Evolutionary conservation across 495 filamentous ascomycete species (phyloP), one percentile per base, ranked within the genome.

Genomic region (Geoglossum glabrum): DNA sequence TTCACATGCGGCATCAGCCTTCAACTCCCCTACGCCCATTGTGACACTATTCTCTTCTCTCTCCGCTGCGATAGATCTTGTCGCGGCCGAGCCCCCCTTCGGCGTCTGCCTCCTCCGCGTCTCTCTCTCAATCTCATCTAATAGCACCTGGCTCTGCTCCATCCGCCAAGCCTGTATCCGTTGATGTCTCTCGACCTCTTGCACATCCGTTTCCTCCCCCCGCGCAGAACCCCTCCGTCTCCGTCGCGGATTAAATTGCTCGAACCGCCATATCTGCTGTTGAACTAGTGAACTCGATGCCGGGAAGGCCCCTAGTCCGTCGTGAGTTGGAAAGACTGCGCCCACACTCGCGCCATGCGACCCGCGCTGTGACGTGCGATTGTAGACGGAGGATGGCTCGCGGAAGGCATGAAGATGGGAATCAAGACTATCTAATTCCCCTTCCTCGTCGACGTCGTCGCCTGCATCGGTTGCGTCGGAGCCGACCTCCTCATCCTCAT

Each of bases 131-230:
- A 98, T 89, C 67, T 95, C 86, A 51, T 95, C 85, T 31, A 97
- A 67, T 45, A 98, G 70, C 19, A 83, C 78, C 60, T 76, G 76
- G 63, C 87, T 95, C 67, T 97, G 93, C 64, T 97, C 92, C 64
- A 92, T 70, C 60, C 90, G 76, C 92, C 92, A 98, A 46, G 79
- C 74, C 68, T 96, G 87, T 70, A 98, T 94, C 61, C 90, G 75
- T 62, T 80, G 76, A 64, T 81, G 84, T 54, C 84, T 80, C 49
- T 95, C 86, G 13, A 74, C 68, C 50, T 74, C 74, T 60, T 84
- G 79, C 40, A 79, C 77, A 26, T 85, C 64, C 38, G 79, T 80
- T 64, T 89, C 85, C 28, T 81, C 62, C 43, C 79, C 72, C 54
- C 75, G 76, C 65, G 82, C 81, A 6, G 79, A 80, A 10, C 70